A percentile compares a stretch with the other conserved stretches of the same genome.
Evolutionary conservation across 305 asterid species (phyloP).

Genomic region (Stenogyne calaminthoides): DNA sequence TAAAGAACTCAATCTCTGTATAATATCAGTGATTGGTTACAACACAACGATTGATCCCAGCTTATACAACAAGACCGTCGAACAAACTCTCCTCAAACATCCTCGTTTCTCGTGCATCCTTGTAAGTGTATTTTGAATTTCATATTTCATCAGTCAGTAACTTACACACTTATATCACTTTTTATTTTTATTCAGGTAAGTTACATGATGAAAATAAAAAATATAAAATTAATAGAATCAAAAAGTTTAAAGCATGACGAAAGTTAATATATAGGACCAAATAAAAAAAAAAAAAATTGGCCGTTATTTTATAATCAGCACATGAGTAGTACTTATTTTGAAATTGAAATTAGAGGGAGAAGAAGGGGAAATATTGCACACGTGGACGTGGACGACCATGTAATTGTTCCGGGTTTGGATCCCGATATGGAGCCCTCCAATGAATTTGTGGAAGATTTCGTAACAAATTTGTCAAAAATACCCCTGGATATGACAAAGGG

Average conservation of each 20-base stretch:
- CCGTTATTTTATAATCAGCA: not conserved
- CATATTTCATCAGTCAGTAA: too few species aligned
- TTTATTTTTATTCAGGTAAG: too few species aligned
- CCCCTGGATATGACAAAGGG: constrained; percentile 47
- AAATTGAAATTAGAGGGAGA: not conserved
- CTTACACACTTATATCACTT: too few species aligned
- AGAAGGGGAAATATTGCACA: not conserved
- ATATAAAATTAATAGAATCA: too few species aligned
- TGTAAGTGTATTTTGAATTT: too few species aligned
- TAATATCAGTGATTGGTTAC: constrained; percentile 39
- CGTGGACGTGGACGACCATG: constrained; percentile 45
- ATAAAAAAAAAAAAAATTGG: too few species aligned
- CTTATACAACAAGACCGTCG: constrained; percentile 30
- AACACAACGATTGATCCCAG: constrained; percentile 30
- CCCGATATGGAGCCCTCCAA: constrained; percentile 43
- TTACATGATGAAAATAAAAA: too few species aligned
- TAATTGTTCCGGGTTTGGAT: constrained; percentile 39
- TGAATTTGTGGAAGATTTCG: constrained; percentile 41
- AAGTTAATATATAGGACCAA: too few species aligned
- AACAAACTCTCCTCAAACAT: constrained; percentile 36
- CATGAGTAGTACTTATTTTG: too few species aligned
- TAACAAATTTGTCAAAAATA: constrained; percentile 29
- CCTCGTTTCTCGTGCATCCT: constrained; percentile 50
- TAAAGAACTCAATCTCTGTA: constrained; percentile 26
- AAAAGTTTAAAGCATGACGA: too few species aligned